phyloP scores from a whole-genome alignment of 2,329 filamentous ascomycete species.

The Hymenoscyphus fructigenus region DNA sequence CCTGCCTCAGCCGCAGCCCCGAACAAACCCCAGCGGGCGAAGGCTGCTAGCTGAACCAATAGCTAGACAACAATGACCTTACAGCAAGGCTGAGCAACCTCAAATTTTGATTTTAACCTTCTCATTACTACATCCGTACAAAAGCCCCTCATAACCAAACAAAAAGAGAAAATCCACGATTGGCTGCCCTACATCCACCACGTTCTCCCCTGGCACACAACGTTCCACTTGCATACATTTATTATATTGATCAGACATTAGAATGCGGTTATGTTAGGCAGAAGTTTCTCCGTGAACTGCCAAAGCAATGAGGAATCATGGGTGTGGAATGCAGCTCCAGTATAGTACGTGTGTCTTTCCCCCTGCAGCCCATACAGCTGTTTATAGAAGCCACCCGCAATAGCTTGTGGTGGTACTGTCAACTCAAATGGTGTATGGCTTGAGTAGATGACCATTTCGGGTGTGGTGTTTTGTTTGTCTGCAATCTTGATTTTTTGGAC shows the following conservation, averaged over 20 bases:
- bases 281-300: conserved; percentile 33
- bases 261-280: conserved; percentile 20
- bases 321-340: conserved; percentile 41
- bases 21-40: background rate
- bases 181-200: conserved; percentile 15
- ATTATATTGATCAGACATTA: conserved; percentile 3
- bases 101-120: conserved; percentile 4
- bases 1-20: conserved; percentile 10
- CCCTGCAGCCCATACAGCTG: conserved; percentile 45
- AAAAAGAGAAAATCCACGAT: conserved; percentile 10
- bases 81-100: conserved; percentile 10
- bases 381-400: conserved; percentile 43
- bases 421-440: conserved; percentile 28
- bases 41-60: conserved; percentile 8
- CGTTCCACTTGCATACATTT: conserved; percentile 6
- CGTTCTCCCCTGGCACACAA: conserved; percentile 13
- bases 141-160: conserved; percentile 5
- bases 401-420: conserved; percentile 35
- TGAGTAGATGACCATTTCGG: conserved; percentile 17
- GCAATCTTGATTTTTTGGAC: conserved; percentile 15
- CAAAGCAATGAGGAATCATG: conserved; percentile 37
- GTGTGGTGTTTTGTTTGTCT: conserved; percentile 7
- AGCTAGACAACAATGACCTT: background rate
- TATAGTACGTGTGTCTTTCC: conserved; percentile 45
- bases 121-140: background rate